Evolutionary conservation across 768 basidiomycete species (phyloP).

Genomic region (Sporobolomyces pararoseus): DNA sequence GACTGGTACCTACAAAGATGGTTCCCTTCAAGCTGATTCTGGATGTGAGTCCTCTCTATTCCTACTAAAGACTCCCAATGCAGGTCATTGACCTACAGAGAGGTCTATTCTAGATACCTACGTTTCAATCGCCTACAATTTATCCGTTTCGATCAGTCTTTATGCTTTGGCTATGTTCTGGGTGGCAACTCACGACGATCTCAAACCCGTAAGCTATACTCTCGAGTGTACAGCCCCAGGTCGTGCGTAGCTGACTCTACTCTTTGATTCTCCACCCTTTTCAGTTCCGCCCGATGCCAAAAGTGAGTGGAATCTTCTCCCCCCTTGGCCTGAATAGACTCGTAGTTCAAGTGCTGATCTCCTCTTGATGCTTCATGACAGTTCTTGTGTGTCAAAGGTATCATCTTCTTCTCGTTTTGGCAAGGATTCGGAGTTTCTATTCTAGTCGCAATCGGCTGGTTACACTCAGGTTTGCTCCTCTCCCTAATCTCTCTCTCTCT

Average conservation of each 20-base stretch:
- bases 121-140: constrained; percentile 44
- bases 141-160: constrained; percentile 66
- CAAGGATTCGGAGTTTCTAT: constrained; percentile 80
- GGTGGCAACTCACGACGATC: constrained; percentile 82
- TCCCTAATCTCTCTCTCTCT: neutral
- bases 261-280: no score
- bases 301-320: constrained; percentile 52
- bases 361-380: neutral
- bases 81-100: neutral
- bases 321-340: no score
- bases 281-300: constrained; percentile 69
- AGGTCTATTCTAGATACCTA: constrained; percentile 37
- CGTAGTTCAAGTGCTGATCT: neutral
- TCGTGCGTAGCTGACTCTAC: no score
- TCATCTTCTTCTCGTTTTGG: constrained; percentile 98
- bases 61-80: neutral
- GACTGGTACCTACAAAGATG: constrained; percentile 81
- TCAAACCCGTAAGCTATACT: constrained; percentile 63
- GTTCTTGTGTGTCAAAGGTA: constrained; percentile 97
- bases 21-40: constrained; percentile 73
- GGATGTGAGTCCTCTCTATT: constrained; percentile 62
- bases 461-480: constrained; percentile 57
- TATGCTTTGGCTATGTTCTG: constrained; percentile 97
- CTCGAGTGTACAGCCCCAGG: no score
- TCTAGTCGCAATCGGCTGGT: constrained; percentile 74